Evolutionary conservation across 2,329 filamentous ascomycete species (phyloP).

Genomic region (Ophiocordyceps polyrhachis-furcata): DNA sequence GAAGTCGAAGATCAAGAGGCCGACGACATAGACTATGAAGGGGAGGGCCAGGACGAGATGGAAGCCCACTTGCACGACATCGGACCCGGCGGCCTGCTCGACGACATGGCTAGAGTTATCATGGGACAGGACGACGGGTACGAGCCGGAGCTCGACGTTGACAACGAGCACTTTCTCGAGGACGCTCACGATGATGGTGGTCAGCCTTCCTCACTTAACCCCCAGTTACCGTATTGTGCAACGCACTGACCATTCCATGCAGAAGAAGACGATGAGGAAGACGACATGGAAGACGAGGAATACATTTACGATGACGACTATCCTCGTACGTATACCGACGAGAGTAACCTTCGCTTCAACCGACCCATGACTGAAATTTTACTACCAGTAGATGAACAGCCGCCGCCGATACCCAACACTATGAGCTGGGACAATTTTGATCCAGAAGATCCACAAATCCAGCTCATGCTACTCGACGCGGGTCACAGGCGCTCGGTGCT

Average conservation of each 20-base stretch:
- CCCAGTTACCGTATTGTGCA: background rate
- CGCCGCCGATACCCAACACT: slow-evolving; percentile 21
- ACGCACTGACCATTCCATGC: slow-evolving; percentile 1
- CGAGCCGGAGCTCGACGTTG: slow-evolving; percentile 32
- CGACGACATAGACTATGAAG: slow-evolving; percentile 35
- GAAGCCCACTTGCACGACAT: slow-evolving; percentile 28
- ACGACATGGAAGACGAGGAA: slow-evolving; percentile 50
- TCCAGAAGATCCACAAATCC: slow-evolving; percentile 26
- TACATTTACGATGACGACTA: slow-evolving; percentile 43
- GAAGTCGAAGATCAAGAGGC: slow-evolving; percentile 33
- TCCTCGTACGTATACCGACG: slow-evolving; percentile 25
- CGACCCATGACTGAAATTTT: background rate
- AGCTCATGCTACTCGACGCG: slow-evolving; percentile 31
- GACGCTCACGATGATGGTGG: slow-evolving; percentile 42
- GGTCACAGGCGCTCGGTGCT: slow-evolving; percentile 19
- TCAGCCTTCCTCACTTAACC: slow-evolving; percentile 9
- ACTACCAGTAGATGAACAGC: slow-evolving; percentile 3
- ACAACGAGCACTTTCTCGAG: slow-evolving; percentile 30
- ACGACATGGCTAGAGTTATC: slow-evolving; percentile 36
- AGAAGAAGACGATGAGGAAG: slow-evolving; percentile 44
- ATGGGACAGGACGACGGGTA: slow-evolving; percentile 31
- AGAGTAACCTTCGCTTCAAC: background rate
- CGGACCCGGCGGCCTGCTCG: slow-evolving; percentile 25
- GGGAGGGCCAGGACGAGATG: slow-evolving; percentile 34
- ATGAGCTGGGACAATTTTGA: slow-evolving; percentile 40